A percentile compares a stretch with the other conserved stretches of the same genome.
These are phyloP conservation scores for Nannochloris sp. DNA, from an alignment of 139 green algal species.

Conservation along the genomic window DNA sequence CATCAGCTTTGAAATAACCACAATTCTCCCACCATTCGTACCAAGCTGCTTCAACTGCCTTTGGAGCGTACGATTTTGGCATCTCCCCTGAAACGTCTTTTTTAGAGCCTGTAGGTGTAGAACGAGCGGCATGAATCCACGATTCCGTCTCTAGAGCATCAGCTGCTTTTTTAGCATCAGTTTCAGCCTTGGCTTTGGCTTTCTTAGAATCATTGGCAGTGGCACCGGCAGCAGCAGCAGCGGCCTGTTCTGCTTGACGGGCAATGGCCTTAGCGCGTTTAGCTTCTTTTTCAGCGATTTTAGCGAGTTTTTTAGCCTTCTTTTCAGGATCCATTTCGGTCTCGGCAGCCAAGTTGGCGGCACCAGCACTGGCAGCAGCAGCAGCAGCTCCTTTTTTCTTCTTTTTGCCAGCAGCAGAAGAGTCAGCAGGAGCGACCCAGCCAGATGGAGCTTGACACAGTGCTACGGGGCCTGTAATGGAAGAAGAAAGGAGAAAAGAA, in stretches of 20 bases:
- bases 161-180: constrained; percentile 71
- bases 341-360: too few species aligned
- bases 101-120: constrained; percentile 73
- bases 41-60: constrained; percentile 62
- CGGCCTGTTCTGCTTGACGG: constrained; percentile 21
- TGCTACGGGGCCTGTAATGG: constrained; percentile 20
- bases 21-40: constrained; percentile 80
- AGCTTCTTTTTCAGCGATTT: constrained; percentile 64
- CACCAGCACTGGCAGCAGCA: neutral
- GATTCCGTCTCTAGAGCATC: constrained; percentile 60
- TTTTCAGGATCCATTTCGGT: constrained; percentile 61
- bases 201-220: constrained; percentile 49
- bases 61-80: constrained; percentile 81
- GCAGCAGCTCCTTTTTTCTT: constrained; percentile 33
- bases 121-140: constrained; percentile 40
- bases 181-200: constrained; percentile 63
- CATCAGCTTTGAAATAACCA: constrained; percentile 88
- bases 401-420: constrained; percentile 37
- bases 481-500: neutral
- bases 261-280: constrained; percentile 70
- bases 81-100: constrained; percentile 70
- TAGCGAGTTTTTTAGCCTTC: constrained; percentile 60
- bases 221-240: constrained; percentile 17
- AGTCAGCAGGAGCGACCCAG: constrained; percentile 46
- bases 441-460: constrained; percentile 27